phyloP scores from a whole-genome alignment of 2,329 filamentous ascomycete genomes.

The Pseudocercospora musae region DNA sequence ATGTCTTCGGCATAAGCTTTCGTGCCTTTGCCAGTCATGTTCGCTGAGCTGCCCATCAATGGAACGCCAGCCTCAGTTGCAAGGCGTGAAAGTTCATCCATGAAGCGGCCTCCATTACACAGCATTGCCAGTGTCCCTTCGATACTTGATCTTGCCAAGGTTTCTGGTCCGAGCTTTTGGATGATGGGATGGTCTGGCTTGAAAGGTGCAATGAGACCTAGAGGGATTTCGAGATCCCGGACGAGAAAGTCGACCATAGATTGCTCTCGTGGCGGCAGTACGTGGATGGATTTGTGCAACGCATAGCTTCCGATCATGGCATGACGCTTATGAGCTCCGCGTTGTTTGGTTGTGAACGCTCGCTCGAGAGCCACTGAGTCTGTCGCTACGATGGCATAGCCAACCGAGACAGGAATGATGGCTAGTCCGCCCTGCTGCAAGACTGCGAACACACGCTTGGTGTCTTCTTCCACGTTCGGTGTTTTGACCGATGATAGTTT shows the following conservation, averaged over 20 bases:
- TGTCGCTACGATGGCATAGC: slow-evolving; percentile 5
- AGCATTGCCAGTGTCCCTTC: slow-evolving; percentile 6
- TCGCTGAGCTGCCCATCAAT: slow-evolving; percentile 6
- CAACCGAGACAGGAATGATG: slow-evolving; percentile 1
- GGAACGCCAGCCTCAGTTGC: slow-evolving; percentile 3
- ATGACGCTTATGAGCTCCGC: slow-evolving; percentile 5
- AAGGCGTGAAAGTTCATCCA: slow-evolving; percentile 2
- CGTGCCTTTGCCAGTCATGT: slow-evolving; percentile 8
- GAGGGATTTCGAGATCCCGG: background rate
- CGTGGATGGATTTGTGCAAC: slow-evolving; percentile 4
- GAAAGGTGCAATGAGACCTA: slow-evolving; percentile 6
- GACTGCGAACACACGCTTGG: background rate
- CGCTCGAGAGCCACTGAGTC: slow-evolving; percentile 4
- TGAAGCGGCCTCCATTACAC: slow-evolving; percentile 7
- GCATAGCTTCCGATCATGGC: slow-evolving; percentile 9
- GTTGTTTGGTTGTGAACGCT: slow-evolving; percentile 6
- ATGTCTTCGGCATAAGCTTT: slow-evolving; percentile 7
- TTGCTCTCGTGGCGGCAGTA: slow-evolving; percentile 4
- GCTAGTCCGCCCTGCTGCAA: slow-evolving; percentile 1
- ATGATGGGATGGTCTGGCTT: slow-evolving; percentile 3
- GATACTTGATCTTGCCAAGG: background rate
- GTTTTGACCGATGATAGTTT: background rate
- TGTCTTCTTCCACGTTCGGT: slow-evolving; percentile 4
- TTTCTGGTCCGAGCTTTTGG: background rate
- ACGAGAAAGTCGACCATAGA: slow-evolving; percentile 2